Evolutionary conservation across 176 grass and related monocot genomes (phyloP), one percentile per base, ranked within the genome.

Genomic region (Oryza rufipogon): DNA sequence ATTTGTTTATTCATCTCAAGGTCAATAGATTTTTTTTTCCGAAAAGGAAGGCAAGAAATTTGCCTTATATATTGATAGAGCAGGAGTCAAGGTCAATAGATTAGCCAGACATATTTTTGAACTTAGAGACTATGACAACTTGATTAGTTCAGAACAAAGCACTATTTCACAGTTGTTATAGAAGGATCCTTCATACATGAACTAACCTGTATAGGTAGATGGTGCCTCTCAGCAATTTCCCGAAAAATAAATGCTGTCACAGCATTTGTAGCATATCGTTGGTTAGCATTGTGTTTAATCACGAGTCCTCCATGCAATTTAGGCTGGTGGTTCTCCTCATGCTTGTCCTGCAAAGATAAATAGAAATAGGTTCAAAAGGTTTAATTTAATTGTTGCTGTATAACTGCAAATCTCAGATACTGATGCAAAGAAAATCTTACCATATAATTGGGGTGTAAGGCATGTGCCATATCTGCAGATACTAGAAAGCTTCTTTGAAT

Each of bases 401-500:
- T 68, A 65, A 58, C 30, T 78, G 68, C 9, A 30, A 74, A 73
- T 48, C 6, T 34, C 30, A 63, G 16, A 83, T 26, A 73, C n/a
- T 81, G 41, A 76, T 30, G 34, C 22, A 23, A 67, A 51, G 58
- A 73, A 46, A 80, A 38, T 77, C 34, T 82, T 92, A 97, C 95
- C 92, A 92, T 91, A 80, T 94, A 94, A 86, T 98, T 98, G 47
- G 96, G 96, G 56, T 98, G 96, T 47, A 98, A 86, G 36, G 92
- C 96, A 81, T 98, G 96, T 20, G 96, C 96, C 96, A 98, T 98
- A 71, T 98, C 96, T 30, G 96, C 96, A 65, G 96, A 98, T 72
- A 98, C 96, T 60, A 98, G 77, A 54, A 98, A 98, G 77, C 96
- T 98, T 84, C 86, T 94, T 66, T 95, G 96, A 61, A 98, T 90